A percentile compares a stretch with the other conserved stretches of the same genome.
Evolutionary conservation across 1,284 basidiomycete species (phyloP).

Genomic region (Rhodotorula sp.): DNA sequence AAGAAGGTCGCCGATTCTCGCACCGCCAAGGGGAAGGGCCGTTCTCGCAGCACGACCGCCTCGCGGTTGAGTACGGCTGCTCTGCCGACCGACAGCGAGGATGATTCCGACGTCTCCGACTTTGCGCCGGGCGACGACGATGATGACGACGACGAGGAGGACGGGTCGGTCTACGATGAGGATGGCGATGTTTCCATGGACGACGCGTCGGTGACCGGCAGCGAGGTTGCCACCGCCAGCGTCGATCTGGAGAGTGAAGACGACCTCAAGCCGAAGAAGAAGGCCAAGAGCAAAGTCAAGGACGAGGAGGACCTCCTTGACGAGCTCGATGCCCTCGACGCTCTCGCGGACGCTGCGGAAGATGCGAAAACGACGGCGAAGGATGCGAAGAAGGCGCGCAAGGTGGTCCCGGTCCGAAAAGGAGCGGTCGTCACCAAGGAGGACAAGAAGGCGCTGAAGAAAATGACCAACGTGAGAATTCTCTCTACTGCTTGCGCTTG

Average conservation of each 20-base stretch:
- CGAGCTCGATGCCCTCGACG: conserved; percentile 17
- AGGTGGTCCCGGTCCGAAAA: conserved; percentile 22
- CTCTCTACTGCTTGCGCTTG: neutral
- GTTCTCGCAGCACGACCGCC: neutral
- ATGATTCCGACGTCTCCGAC: conserved; percentile 24
- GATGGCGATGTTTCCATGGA: conserved; percentile 19
- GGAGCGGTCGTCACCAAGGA: conserved; percentile 22
- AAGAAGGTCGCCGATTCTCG: neutral
- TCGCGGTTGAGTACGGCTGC: neutral
- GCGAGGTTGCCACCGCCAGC: conserved; percentile 8
- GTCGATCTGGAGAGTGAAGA: conserved; percentile 7
- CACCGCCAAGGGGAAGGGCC: neutral
- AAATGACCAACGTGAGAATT: conserved; percentile 24
- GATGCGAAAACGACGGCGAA: conserved; percentile 6
- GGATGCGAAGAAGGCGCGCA: conserved; percentile 8
- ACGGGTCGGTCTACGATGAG: conserved; percentile 29
- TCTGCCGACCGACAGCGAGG: conserved; percentile 3
- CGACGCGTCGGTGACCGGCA: conserved; percentile 13
- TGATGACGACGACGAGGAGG: conserved; percentile 22
- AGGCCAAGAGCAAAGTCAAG: conserved; percentile 18
- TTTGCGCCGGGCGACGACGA: conserved; percentile 14
- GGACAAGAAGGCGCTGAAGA: conserved; percentile 25
- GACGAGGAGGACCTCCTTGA: conserved; percentile 13
- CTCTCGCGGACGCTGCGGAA: conserved; percentile 5
- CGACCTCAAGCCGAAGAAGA: conserved; percentile 28